Conservation (phyloP, 208 protist genomes). For the Trypanosoma scelopori region DNA sequence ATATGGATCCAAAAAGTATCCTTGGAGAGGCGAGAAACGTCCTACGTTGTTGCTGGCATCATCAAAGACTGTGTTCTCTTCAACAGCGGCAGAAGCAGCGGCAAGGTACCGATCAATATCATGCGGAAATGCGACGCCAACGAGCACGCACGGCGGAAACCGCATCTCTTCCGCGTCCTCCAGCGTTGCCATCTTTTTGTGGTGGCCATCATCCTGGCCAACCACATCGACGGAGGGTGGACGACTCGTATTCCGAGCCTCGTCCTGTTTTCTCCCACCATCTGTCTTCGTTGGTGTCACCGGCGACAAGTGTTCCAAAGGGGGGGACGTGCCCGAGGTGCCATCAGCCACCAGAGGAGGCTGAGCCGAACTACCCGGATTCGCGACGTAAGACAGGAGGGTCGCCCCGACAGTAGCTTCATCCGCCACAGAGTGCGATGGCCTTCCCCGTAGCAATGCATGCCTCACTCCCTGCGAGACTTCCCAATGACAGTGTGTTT, state of each 20-base stretch:
- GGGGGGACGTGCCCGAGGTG: no score
- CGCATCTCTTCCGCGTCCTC: conserved; percentile 5
- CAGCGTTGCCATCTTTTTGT: not conserved
- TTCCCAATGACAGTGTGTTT: not conserved
- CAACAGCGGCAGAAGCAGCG: not conserved
- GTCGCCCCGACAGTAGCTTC: not conserved
- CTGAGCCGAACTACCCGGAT: no score
- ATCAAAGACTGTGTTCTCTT: not conserved
- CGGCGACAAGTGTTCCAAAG: no score
- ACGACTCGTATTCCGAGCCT: no score
- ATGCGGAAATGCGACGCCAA: conserved; percentile 2
- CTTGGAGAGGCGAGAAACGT: not conserved
- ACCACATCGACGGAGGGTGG: no score
- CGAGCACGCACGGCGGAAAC: conserved; percentile 5
- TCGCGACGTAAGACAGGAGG: no score
- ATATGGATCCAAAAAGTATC: conserved; percentile 14
- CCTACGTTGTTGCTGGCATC: not conserved
- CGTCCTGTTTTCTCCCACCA: no score
- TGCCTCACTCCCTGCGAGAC: not conserved
- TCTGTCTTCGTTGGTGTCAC: no score
- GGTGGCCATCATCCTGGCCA: no score
- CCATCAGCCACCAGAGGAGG: no score
- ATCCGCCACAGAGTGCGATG: not conserved
- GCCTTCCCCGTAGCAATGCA: not conserved
- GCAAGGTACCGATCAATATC: conserved; percentile 6